A percentile compares a stretch with the other conserved stretches of the same genome.
Evolutionary conservation across 2,329 filamentous ascomycete species (phyloP).

Genomic region (Penicillium sp.): DNA sequence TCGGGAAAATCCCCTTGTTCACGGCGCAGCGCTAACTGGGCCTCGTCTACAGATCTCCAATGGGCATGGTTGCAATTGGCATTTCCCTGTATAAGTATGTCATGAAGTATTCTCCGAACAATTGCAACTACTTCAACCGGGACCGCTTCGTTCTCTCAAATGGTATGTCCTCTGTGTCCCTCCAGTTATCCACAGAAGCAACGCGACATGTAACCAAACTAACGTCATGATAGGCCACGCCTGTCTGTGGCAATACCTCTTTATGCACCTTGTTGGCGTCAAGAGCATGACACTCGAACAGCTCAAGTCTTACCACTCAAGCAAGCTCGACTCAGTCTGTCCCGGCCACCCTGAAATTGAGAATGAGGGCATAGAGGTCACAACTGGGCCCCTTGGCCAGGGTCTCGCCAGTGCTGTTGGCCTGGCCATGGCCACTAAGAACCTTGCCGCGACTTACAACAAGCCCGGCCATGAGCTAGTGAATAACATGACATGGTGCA

Average conservation of each 20-base stretch:
- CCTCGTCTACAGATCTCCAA: slow-evolving; percentile 40
- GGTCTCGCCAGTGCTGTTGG: slow-evolving; percentile 60
- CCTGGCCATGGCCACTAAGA: slow-evolving; percentile 56
- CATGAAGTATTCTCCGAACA: slow-evolving; percentile 52
- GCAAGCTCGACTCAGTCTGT: slow-evolving; percentile 27
- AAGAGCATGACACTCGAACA: slow-evolving; percentile 32
- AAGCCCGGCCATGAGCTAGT: slow-evolving; percentile 48
- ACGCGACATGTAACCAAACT: neutral
- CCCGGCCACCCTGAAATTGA: slow-evolving; percentile 54
- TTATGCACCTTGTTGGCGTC: slow-evolving; percentile 32
- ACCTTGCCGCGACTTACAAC: slow-evolving; percentile 55
- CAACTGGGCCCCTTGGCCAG: slow-evolving; percentile 58
- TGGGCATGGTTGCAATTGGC: slow-evolving; percentile 58
- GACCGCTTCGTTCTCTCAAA: slow-evolving; percentile 47
- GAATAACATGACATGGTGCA: slow-evolving; percentile 54
- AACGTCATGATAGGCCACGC: slow-evolving; percentile 26
- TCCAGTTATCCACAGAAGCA: neutral
- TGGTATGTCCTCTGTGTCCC: slow-evolving; percentile 20
- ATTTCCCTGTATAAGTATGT: slow-evolving; percentile 61
- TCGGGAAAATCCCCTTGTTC: slow-evolving; percentile 6
- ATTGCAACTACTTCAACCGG: slow-evolving; percentile 43
- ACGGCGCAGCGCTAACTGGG: neutral
- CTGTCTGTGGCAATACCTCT: slow-evolving; percentile 31
- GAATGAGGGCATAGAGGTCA: slow-evolving; percentile 56
- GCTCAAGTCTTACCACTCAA: slow-evolving; percentile 31